Evolutionary conservation across 2,329 filamentous ascomycete species (phyloP).

Genomic region (Sarocladiaceae sp.): DNA sequence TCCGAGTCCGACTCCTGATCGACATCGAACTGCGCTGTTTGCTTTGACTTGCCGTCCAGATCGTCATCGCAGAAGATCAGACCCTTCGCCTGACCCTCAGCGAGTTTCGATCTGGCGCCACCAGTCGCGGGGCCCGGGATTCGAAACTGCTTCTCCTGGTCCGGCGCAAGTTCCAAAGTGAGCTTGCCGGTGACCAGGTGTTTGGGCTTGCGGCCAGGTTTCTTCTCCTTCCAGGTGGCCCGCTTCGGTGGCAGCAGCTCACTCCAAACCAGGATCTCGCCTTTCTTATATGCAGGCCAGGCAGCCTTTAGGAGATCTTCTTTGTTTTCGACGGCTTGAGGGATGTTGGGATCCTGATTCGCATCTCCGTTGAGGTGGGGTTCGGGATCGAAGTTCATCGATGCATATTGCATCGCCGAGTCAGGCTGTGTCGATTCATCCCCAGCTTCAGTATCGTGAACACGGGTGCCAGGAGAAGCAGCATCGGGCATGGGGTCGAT

Average conservation of each 20-base stretch:
- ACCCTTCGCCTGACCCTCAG: slow-evolving; percentile 43
- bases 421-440: slow-evolving; percentile 27
- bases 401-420: slow-evolving; percentile 28
- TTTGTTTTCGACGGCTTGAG: slow-evolving; percentile 64
- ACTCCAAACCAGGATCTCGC: slow-evolving; percentile 71
- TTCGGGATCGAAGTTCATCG: slow-evolving; percentile 44
- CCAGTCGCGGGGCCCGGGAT: slow-evolving; percentile 55
- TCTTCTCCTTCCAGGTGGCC: slow-evolving; percentile 71
- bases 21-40: slow-evolving; percentile 36
- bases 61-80: slow-evolving; percentile 39
- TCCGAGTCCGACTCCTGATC: slow-evolving; percentile 53
- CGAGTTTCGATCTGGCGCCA: slow-evolving; percentile 49
- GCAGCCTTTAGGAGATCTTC: slow-evolving; percentile 71
- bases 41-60: slow-evolving; percentile 26
- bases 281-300: slow-evolving; percentile 74
- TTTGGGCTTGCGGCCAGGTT: slow-evolving; percentile 72
- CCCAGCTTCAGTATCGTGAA: slow-evolving; percentile 28
- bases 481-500: slow-evolving; percentile 34
- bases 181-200: slow-evolving; percentile 81
- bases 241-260: slow-evolving; percentile 77
- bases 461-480: slow-evolving; percentile 38
- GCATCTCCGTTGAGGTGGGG: slow-evolving; percentile 33
- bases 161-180: slow-evolving; percentile 75
- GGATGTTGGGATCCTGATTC: slow-evolving; percentile 58
- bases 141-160: slow-evolving; percentile 81